Evolutionary conservation across 1,284 basidiomycete species (phyloP), one percentile per base, ranked within the genome.

Genomic region (Sanguinoderma infundibulare): DNA sequence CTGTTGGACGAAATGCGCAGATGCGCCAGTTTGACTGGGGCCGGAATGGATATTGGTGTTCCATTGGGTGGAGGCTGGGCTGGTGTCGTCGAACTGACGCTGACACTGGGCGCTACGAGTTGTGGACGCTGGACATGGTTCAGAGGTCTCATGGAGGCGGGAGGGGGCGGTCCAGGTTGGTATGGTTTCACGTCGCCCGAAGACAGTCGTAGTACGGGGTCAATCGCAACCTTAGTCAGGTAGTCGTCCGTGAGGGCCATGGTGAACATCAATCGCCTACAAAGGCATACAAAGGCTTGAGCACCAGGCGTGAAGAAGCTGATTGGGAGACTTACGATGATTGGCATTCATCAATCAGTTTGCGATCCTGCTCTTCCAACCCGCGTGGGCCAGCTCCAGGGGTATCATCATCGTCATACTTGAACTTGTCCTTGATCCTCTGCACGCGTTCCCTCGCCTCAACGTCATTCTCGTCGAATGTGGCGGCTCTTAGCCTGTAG

Each of bases 321-420:
- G n/a, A n/a, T n/a, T n/a, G n/a, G n/a, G n/a, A 17, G 30, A 75
- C 83, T 57, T 75, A 90, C 86, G 79, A 83, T 5, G 84, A 72
- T 62, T 86, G 81, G 64, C 82, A 91, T 65, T 94, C 91, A 67
- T 94, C 90, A 14, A 92, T 73, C 22, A 94, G 74, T 0, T 83
- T 71, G 14, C 91, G 80, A 70, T 88, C 87, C 68, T 86, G 87
- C 70, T 87, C 92, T 53, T 89, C 90, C 26, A 79, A 67, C n/a
- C 89, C 88, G 49, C 82, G 83, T 3, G 84, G 82, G 20, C 83
- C 86, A 63, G 82, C 74, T 0, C 82, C 74, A 2, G 86, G 85
- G 38, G 69, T 74, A 62, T 91, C 88, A 60, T 91, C 90, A 15
- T 75, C 70, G 66, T 94, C 90, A 69, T 86, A 92, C 66, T 81